phyloP scores from a whole-genome alignment of 108 stramenopile species.

The Nitzschia sp. region DNA sequence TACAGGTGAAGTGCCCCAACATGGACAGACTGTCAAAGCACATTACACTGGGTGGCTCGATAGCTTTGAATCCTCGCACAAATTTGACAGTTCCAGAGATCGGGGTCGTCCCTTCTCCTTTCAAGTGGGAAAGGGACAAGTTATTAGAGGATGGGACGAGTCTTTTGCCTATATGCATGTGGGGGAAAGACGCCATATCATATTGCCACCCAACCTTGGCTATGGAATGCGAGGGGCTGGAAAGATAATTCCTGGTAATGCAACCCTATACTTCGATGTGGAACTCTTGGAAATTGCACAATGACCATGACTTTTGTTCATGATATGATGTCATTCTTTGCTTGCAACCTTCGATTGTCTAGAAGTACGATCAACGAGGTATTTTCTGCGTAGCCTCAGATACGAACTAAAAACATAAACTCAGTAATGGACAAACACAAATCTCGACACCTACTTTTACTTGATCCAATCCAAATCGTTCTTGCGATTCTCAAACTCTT shows the following conservation, averaged over 20 bases:
- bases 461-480: slow-evolving; percentile 62
- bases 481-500: slow-evolving; percentile 68
- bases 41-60: slow-evolving; percentile 98
- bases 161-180: slow-evolving; percentile 85
- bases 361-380: too few species aligned
- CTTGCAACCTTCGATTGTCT: too few species aligned
- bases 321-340: too few species aligned
- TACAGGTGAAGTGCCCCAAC: slow-evolving; percentile 75
- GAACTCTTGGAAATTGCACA: slow-evolving; percentile 60
- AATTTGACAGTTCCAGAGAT: slow-evolving; percentile 94
- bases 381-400: too few species aligned
- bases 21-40: slow-evolving; percentile 87
- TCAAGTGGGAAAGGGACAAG: slow-evolving; percentile 63
- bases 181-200: slow-evolving; percentile 85
- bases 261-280: slow-evolving; percentile 93
- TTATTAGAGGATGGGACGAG: slow-evolving; percentile 25
- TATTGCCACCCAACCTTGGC: slow-evolving; percentile 82
- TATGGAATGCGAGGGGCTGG: slow-evolving; percentile 92
- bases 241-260: slow-evolving; percentile 87
- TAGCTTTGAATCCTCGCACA: slow-evolving; percentile 78
- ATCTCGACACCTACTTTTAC: slow-evolving; percentile 2
- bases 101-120: slow-evolving; percentile 93
- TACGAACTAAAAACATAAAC: too few species aligned
- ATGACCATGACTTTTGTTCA: too few species aligned
- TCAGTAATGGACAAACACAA: too few species aligned